Base-by-base conservation (phyloP, 2,329 filamentous ascomycete species). In the Acephala macrosclerotiorum region DNA sequence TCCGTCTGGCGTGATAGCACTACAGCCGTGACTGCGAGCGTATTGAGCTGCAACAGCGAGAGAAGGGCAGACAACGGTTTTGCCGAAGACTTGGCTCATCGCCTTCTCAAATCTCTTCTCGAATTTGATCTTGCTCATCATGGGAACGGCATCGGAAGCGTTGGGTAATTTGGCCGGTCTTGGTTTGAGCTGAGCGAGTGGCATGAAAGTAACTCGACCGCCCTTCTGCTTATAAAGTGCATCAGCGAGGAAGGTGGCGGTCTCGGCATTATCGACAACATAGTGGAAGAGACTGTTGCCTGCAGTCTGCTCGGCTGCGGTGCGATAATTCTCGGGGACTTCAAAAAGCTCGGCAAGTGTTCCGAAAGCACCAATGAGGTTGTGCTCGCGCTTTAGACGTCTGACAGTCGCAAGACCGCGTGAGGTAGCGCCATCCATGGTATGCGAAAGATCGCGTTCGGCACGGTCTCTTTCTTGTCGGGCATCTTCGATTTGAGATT, bases 231-330 rank as follows among this genome's bases (percentile, higher is more conserved):
- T 90, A 76, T 94, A 91, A 33, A 99, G 83, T 16, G 89, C 86
- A 71, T 95, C 91, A 51, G 96, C 88, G 38, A 97, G 87, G 71
- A 88, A 87, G 1, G 92, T 93, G 0, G 94, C 94, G 0, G 94
- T 97, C 47, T 91, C 88, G 67, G 96, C 93, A 58, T 91, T 95
- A 77, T 99, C 95, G 51, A 98, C 95, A 12, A 99, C 89, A 71
- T 97, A 97, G 79, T 99, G 93, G 80, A 99, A 99, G 9, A 99
- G 84, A 76, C 93, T 97, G 69, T 90, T 90, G 20, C 96, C 96
- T 2, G 95, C 96, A 60, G 94, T 96, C 72, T 97, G 93, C 79
- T 99, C 96, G 11, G 96, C 91, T 1, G 96, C 93, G 12, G 94
- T 89, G 67, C 94, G 89, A 79, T 97, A 98, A 61, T 88, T 87